Evolutionary conservation across 805 yeast genomes (phyloP).

Genomic region (Spathaspora sp.): DNA sequence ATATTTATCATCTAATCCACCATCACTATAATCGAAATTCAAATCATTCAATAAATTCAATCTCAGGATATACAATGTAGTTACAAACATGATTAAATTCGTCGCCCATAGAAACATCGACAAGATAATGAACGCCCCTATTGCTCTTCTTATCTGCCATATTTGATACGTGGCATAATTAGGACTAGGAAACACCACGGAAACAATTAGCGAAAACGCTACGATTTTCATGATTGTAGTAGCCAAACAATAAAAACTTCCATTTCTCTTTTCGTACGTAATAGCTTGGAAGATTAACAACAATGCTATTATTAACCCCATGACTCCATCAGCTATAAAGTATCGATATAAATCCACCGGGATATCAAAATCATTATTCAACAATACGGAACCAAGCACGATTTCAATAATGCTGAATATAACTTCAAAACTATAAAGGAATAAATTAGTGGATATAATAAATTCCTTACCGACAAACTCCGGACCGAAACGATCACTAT

Average conservation of each 20-base stretch:
- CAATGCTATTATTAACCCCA: slow-evolving; percentile 30
- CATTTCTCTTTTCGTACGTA: slow-evolving; percentile 36
- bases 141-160: slow-evolving; percentile 32
- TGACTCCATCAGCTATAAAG: slow-evolving; percentile 33
- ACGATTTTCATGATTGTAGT: slow-evolving; percentile 31
- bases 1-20: slow-evolving; percentile 13
- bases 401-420: slow-evolving; percentile 24
- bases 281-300: slow-evolving; percentile 34
- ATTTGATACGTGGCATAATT: slow-evolving; percentile 15
- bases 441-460: slow-evolving; percentile 22
- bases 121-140: slow-evolving; percentile 33
- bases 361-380: slow-evolving; percentile 20
- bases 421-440: slow-evolving; percentile 30
- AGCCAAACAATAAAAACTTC: slow-evolving; percentile 35
- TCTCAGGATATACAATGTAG: slow-evolving; percentile 36
- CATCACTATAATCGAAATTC: slow-evolving; percentile 26
- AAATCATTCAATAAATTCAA: slow-evolving; percentile 29
- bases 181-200: slow-evolving; percentile 22
- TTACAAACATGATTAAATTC: slow-evolving; percentile 33
- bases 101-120: slow-evolving; percentile 37
- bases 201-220: slow-evolving; percentile 28
- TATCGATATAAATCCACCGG: slow-evolving; percentile 27
- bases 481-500: slow-evolving; percentile 9
- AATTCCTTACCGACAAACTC: slow-evolving; percentile 11
- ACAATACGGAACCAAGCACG: slow-evolving; percentile 22